A percentile compares a stretch with the other conserved stretches of the same genome.
Conservation (phyloP, 345 rosid species). For the Euphorbia pulcherrima region DNA sequence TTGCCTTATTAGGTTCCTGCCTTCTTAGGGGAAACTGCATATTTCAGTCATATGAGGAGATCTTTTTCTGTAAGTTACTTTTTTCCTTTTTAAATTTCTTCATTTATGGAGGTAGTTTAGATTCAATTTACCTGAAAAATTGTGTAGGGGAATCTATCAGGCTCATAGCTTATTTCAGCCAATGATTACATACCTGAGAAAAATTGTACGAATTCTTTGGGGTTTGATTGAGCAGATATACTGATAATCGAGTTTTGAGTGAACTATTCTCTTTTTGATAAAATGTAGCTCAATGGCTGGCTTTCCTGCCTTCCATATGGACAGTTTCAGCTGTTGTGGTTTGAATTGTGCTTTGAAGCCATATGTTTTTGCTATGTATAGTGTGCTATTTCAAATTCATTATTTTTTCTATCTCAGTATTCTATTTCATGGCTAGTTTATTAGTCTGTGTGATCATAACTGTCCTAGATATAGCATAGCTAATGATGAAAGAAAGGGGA, state of each 20-base stretch:
- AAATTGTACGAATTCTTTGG: conserved; percentile 1
- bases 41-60: conserved; percentile 84
- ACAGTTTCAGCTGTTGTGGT: conserved; percentile 16
- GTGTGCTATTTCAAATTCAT: too few species aligned
- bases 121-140: conserved; percentile 17
- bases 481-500: neutral
- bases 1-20: conserved; percentile 21
- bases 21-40: conserved; percentile 38
- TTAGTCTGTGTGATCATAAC: neutral
- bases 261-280: conserved; percentile 10
- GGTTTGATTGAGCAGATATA: conserved; percentile 17
- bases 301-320: conserved; percentile 11
- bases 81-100: neutral
- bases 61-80: conserved; percentile 60
- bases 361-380: too few species aligned
- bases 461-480: neutral
- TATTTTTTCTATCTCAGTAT: neutral
- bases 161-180: conserved; percentile 14
- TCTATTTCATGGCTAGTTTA: conserved; percentile 18
- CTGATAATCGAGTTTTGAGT: neutral
- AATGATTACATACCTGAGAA: neutral
- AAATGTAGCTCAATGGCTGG: conserved; percentile 29
- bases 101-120: neutral
- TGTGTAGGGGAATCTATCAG: neutral
- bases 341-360: conserved; percentile 22